These are phyloP conservation scores for Globisporangium barbulae DNA, from an alignment of 352 stramenopile genomes.

Conservation along the genomic window DNA sequence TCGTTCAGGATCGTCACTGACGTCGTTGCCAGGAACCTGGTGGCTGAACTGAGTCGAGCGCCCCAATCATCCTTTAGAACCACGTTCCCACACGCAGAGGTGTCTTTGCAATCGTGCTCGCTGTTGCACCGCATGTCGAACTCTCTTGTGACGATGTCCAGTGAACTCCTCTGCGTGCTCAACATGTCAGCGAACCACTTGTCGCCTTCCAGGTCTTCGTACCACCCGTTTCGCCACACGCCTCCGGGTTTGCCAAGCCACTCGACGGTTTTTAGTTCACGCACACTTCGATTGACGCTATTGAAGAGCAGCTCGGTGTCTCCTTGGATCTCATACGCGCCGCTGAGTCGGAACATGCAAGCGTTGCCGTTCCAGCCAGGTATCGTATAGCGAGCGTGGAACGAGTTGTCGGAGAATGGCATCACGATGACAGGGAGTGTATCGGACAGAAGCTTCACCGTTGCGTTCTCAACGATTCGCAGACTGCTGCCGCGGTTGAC, in stretches of 20 bases:
- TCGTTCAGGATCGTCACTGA: conserved; percentile 24
- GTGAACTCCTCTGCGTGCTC: not conserved
- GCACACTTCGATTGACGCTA: conserved; percentile 1
- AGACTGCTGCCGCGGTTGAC: conserved; percentile 19
- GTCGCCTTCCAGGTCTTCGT: conserved; percentile 1
- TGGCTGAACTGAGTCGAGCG: not conserved
- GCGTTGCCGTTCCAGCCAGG: conserved; percentile 29
- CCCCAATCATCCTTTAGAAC: not conserved
- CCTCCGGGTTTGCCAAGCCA: not conserved
- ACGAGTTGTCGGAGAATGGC: conserved; percentile 36
- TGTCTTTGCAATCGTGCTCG: conserved; percentile 7
- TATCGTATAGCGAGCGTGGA: conserved; percentile 22
- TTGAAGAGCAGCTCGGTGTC: not conserved
- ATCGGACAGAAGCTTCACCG: conserved; percentile 13
- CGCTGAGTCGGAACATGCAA: conserved; percentile 26
- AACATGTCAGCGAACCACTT: conserved; percentile 8
- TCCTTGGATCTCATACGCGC: conserved; percentile 17
- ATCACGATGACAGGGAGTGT: conserved; percentile 39
- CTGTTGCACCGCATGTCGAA: not conserved
- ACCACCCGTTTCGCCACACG: conserved; percentile 14
- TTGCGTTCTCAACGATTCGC: conserved; percentile 10
- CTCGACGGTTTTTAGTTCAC: not conserved
- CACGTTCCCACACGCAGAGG: conserved; percentile 10
- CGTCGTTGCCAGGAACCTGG: not conserved
- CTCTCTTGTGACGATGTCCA: not conserved